A percentile compares a stretch with the other conserved stretches of the same genome.
Evolutionary conservation across 2,329 filamentous ascomycete species (phyloP).

Genomic region (Ophiostoma pallidulum): DNA sequence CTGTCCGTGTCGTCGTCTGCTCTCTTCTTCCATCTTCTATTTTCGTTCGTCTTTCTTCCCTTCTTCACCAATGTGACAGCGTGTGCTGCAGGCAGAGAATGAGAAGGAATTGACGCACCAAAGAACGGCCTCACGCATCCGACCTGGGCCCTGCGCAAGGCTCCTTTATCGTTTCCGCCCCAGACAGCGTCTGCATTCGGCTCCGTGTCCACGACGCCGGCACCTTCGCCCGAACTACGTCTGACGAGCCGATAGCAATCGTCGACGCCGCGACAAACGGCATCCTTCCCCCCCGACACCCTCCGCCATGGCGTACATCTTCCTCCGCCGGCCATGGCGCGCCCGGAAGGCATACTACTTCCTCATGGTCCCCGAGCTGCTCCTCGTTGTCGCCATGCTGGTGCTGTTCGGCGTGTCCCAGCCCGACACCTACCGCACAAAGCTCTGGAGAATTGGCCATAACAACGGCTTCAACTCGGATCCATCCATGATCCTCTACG

Average conservation of each 20-base stretch:
- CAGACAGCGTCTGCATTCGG: too few species aligned
- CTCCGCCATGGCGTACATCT: conserved; percentile 37
- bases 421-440: conserved; percentile 61
- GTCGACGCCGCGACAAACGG: too few species aligned
- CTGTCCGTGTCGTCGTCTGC: neutral
- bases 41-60: neutral
- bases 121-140: neutral
- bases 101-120: neutral
- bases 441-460: conserved; percentile 63
- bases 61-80: neutral
- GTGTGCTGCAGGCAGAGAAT: neutral
- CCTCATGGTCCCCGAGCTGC: conserved; percentile 58
- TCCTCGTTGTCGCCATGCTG: conserved; percentile 54
- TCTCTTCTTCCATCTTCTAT: neutral
- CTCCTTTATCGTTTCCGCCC: too few species aligned
- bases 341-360: conserved; percentile 49
- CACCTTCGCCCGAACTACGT: too few species aligned
- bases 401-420: conserved; percentile 65
- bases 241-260: too few species aligned
- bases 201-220: too few species aligned
- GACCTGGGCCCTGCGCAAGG: neutral
- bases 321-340: conserved; percentile 52
- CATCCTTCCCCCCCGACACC: neutral
- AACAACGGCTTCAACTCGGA: conserved; percentile 66
- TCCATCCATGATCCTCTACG: conserved; percentile 59